A percentile compares a stretch with the other conserved stretches of the same genome.
These are phyloP conservation scores for Rhodomyrtus tomentosa DNA, from an alignment of 345 rosid species.

Conservation along the genomic window DNA sequence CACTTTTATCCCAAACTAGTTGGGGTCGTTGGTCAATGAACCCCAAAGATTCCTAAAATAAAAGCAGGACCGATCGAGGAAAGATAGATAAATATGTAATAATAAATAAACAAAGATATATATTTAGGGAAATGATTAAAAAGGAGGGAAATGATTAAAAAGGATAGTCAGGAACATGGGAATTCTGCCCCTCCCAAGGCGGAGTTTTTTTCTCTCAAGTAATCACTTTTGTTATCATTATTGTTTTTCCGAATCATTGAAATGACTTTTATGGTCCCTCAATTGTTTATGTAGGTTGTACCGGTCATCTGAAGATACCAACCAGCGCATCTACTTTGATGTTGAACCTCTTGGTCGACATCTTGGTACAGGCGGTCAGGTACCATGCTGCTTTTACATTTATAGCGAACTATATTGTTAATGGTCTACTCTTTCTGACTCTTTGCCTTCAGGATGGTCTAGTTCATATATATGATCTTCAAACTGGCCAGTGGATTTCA, in stretches of 20 bases:
- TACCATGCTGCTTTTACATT: slow-evolving; percentile 4
- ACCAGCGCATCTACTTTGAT: slow-evolving; percentile 88
- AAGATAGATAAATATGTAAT: too few species aligned
- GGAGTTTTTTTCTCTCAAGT: background rate
- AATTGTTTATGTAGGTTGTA: slow-evolving; percentile 41
- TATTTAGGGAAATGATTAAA: too few species aligned
- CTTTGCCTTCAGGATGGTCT: slow-evolving; percentile 63
- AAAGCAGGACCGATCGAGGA: too few species aligned
- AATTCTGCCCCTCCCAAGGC: background rate
- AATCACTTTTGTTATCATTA: background rate
- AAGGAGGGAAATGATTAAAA: too few species aligned
- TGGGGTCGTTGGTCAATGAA: too few species aligned
- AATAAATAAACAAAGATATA: too few species aligned
- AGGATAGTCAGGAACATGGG: too few species aligned
- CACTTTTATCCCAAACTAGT: too few species aligned
- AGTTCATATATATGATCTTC: slow-evolving; percentile 86
- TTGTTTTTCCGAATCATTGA: background rate
- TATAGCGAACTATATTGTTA: background rate
- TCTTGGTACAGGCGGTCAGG: slow-evolving; percentile 97
- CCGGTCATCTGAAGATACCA: slow-evolving; percentile 73
- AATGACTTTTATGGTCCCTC: background rate
- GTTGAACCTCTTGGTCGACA: slow-evolving; percentile 66
- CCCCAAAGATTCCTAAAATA: too few species aligned
- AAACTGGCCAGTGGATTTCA: slow-evolving; percentile 78
- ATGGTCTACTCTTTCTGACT: background rate